Conservation (phyloP, 352 stramenopile genomes). For the Albugo laibachii region DNA sequence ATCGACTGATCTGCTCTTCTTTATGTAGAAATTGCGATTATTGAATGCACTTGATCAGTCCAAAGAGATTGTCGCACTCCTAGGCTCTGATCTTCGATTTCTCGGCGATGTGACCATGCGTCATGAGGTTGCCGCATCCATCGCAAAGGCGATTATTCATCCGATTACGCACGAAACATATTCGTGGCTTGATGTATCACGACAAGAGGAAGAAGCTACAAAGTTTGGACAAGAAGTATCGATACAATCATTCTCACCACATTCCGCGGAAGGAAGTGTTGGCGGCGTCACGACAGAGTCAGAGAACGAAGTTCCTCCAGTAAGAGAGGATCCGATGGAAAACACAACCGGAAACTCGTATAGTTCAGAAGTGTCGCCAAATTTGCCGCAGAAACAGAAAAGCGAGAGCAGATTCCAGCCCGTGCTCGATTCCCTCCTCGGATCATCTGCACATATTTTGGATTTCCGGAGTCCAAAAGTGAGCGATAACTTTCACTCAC, state of each 20-base stretch:
- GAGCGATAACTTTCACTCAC: slow-evolving; percentile 48
- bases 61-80: slow-evolving; percentile 23
- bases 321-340: background rate
- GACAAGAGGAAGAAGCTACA: background rate
- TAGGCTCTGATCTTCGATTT: slow-evolving; percentile 37
- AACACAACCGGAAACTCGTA: background rate
- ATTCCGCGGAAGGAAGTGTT: background rate
- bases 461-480: slow-evolving; percentile 66
- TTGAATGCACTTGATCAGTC: slow-evolving; percentile 40
- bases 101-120: slow-evolving; percentile 44
- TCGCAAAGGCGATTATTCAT: slow-evolving; percentile 37
- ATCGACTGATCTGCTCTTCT: background rate
- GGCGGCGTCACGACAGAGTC: background rate
- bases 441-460: slow-evolving; percentile 42
- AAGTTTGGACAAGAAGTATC: background rate
- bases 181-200: slow-evolving; percentile 25
- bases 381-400: background rate
- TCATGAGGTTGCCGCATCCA: slow-evolving; percentile 26
- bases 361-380: background rate
- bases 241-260: background rate
- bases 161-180: slow-evolving; percentile 54
- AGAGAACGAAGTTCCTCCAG: background rate
- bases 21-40: slow-evolving; percentile 50
- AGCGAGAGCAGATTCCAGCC: background rate
- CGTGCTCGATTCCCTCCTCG: slow-evolving; percentile 33